Evolutionary conservation across 169 alveolate genomes (phyloP).

Genomic region (Plasmodium berghei): DNA sequence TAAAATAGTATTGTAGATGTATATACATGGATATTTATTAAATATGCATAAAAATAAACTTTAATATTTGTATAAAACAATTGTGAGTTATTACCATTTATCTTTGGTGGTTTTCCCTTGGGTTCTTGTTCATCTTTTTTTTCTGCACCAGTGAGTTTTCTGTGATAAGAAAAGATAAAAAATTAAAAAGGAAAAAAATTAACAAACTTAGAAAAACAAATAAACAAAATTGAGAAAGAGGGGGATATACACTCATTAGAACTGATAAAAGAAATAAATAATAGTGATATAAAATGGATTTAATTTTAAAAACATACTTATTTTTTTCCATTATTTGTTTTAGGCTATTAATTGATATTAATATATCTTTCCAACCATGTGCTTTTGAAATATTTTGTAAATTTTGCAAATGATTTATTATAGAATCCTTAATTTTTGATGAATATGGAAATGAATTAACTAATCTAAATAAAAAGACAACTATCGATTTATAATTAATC

Average conservation of each 20-base stretch:
- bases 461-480: slow-evolving; percentile 40
- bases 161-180: no score
- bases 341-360: slow-evolving; percentile 45
- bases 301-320: slow-evolving; percentile 5
- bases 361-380: slow-evolving; percentile 65
- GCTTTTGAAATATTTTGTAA: slow-evolving; percentile 32
- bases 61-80: no score
- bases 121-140: no score
- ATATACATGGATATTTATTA: background rate
- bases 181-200: no score
- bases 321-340: slow-evolving; percentile 51
- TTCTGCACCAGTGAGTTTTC: no score
- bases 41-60: background rate
- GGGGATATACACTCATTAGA: no score
- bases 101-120: no score
- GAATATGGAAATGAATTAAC: slow-evolving; percentile 50
- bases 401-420: slow-evolving; percentile 30
- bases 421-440: slow-evolving; percentile 27
- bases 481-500: slow-evolving; percentile 57
- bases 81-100: no score
- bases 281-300: no score
- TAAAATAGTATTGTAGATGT: background rate
- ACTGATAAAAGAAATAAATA: no score
- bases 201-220: background rate
- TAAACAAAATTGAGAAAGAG: no score